Evolutionary conservation across 176 grass and related monocot species (phyloP).

Genomic region (Poa pratensis): DNA sequence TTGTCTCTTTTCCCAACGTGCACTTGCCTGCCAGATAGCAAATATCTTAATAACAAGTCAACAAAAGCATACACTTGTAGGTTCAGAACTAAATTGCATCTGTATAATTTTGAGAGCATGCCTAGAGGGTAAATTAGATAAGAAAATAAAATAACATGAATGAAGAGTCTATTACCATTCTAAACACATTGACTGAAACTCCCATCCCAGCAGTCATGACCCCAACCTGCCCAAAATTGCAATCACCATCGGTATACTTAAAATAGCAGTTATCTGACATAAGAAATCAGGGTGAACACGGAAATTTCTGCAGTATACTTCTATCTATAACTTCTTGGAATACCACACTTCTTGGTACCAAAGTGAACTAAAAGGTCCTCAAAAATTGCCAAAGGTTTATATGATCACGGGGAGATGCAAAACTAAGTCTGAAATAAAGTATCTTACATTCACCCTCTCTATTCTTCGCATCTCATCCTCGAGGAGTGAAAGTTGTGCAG

Average conservation of each 20-base stretch:
- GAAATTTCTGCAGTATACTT: not conserved
- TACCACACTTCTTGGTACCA: not conserved
- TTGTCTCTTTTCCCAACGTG: constrained; percentile 82
- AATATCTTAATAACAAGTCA: constrained; percentile 31
- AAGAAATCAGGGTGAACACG: not conserved
- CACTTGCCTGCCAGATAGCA: constrained; percentile 59
- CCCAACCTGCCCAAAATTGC: constrained; percentile 67
- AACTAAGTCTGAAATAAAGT: not conserved
- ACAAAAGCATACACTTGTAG: not conserved
- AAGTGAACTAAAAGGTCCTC: not conserved
- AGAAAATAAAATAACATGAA: not conserved
- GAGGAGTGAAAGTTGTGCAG: constrained; percentile 84
- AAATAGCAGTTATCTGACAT: not conserved
- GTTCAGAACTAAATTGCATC: not conserved
- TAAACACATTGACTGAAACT: constrained; percentile 59
- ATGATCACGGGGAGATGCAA: not conserved
- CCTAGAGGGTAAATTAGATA: not conserved
- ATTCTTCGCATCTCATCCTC: constrained; percentile 92
- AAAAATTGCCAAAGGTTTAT: not conserved
- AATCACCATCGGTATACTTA: not conserved
- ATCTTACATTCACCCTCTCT: constrained; percentile 86
- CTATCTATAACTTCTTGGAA: not conserved
- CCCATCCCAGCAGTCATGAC: constrained; percentile 84
- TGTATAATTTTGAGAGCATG: not conserved
- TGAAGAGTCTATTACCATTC: constrained; percentile 61